Conservation (phyloP, 148 eudicot species). For the Amaranthus cruentus region DNA sequence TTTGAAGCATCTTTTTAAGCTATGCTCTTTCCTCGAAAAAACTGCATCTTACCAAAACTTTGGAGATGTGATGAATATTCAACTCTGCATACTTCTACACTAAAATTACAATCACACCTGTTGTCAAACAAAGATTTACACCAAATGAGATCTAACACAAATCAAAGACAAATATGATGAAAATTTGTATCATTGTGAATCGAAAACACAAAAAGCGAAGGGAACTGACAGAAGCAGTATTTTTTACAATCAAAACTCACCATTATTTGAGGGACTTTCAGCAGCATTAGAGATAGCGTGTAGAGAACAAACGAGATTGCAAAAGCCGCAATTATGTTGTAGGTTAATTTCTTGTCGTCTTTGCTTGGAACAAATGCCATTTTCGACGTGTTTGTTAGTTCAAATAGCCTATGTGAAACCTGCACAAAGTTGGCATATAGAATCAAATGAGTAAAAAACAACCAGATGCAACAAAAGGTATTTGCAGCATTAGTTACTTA, state of each 20-base stretch:
- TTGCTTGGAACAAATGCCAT: slow-evolving; percentile 67
- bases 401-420: slow-evolving; percentile 82
- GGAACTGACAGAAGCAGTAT: too few species aligned
- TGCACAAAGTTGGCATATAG: slow-evolving; percentile 28
- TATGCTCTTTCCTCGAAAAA: not conserved
- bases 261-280: slow-evolving; percentile 55
- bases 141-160: not conserved
- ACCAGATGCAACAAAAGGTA: too few species aligned
- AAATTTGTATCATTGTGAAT: not conserved
- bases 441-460: not conserved
- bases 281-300: slow-evolving; percentile 50
- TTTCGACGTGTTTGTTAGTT: slow-evolving; percentile 71
- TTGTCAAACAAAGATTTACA: slow-evolving; percentile 14
- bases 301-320: slow-evolving; percentile 48
- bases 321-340: slow-evolving; percentile 58
- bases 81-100: slow-evolving; percentile 2
- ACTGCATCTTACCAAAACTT: not conserved
- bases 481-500: slow-evolving; percentile 9
- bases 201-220: too few species aligned
- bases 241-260: slow-evolving; percentile 30
- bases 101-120: slow-evolving; percentile 24
- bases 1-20: not conserved
- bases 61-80: not conserved
- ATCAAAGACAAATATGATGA: not conserved
- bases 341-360: slow-evolving; percentile 56